phyloP scores from a whole-genome alignment of 1,139 yeast genomes.

The Scheffersomyces stambukii region DNA sequence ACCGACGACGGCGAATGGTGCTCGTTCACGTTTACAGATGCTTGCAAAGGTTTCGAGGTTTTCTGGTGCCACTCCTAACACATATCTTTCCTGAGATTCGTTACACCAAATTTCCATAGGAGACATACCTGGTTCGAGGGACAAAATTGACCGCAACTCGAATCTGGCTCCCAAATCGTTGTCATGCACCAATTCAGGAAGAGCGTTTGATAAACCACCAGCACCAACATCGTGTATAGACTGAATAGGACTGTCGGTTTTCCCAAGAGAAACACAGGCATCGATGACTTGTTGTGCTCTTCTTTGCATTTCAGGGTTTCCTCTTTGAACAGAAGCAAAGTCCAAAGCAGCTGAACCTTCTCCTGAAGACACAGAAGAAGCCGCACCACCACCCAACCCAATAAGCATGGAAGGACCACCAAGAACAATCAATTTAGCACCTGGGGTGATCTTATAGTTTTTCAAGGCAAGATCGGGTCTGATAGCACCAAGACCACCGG shows the following conservation, averaged over 20 bases:
- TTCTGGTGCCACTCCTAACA: constrained; percentile 82
- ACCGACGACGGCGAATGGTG: constrained; percentile 95
- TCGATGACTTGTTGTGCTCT: constrained; percentile 98
- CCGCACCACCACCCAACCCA: constrained; percentile 99
- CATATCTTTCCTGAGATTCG: constrained; percentile 98
- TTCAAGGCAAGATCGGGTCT: constrained; percentile 92
- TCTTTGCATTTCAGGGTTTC: constrained; percentile 98
- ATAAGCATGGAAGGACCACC: constrained; percentile 99
- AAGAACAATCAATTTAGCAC: constrained; percentile 84
- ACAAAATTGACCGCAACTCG: constrained; percentile 85
- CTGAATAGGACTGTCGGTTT: constrained; percentile 74
- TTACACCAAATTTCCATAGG: constrained; percentile 99
- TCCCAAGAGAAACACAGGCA: constrained; percentile 83
- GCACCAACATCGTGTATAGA: constrained; percentile 99
- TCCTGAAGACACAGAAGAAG: constrained; percentile 91
- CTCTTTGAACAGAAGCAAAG: constrained; percentile 98
- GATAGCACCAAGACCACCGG: constrained; percentile 98
- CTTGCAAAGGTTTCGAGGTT: constrained; percentile 68
- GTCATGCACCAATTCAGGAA: constrained; percentile 96
- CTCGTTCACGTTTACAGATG: constrained; percentile 93
- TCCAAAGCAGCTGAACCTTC: constrained; percentile 96
- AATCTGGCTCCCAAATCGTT: constrained; percentile 92
- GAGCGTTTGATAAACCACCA: constrained; percentile 95
- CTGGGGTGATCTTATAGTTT: constrained; percentile 87
- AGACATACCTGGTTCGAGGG: constrained; percentile 96